These are phyloP conservation scores for Diplodia sapinea DNA, from an alignment of 2,329 filamentous ascomycete genomes.

Conservation along the genomic window DNA sequence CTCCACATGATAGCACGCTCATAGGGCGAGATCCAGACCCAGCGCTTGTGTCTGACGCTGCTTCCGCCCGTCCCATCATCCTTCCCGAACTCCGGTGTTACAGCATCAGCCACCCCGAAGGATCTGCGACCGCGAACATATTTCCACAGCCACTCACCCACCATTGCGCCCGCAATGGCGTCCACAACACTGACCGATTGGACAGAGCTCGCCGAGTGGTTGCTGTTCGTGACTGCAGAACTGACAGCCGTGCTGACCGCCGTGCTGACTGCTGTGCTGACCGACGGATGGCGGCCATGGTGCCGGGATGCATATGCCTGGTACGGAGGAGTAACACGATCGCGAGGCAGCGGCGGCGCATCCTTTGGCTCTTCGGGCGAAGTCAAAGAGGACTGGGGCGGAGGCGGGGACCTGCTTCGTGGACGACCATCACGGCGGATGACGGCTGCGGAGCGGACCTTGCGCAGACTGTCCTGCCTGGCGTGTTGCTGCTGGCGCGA, in stretches of 20 bases:
- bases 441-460: constrained; percentile 81
- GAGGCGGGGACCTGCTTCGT: constrained; percentile 61
- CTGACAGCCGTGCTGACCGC: constrained; percentile 61
- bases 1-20: constrained; percentile 97
- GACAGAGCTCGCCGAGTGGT: constrained; percentile 56
- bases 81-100: constrained; percentile 61
- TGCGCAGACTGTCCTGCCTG: constrained; percentile 71
- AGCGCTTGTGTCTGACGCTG: constrained; percentile 83
- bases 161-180: constrained; percentile 97
- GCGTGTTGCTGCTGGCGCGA: constrained; percentile 54
- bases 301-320: constrained; percentile 51
- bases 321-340: constrained; percentile 66
- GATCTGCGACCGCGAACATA: constrained; percentile 87
- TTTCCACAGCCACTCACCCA: constrained; percentile 96
- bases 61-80: constrained; percentile 52
- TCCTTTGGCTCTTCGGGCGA: constrained; percentile 66
- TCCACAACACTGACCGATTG: constrained; percentile 86
- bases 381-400: constrained; percentile 18
- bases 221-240: constrained; percentile 35
- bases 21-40: constrained; percentile 98
- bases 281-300: constrained; percentile 59
- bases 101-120: constrained; percentile 77
- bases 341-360: constrained; percentile 74
- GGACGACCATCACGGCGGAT: constrained; percentile 70
- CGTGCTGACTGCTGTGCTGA: constrained; percentile 47